A percentile compares a stretch with the other conserved stretches of the same genome.
These are phyloP conservation scores for Quercus phellos DNA, from an alignment of 331 rosid species.

Conservation along the genomic window DNA sequence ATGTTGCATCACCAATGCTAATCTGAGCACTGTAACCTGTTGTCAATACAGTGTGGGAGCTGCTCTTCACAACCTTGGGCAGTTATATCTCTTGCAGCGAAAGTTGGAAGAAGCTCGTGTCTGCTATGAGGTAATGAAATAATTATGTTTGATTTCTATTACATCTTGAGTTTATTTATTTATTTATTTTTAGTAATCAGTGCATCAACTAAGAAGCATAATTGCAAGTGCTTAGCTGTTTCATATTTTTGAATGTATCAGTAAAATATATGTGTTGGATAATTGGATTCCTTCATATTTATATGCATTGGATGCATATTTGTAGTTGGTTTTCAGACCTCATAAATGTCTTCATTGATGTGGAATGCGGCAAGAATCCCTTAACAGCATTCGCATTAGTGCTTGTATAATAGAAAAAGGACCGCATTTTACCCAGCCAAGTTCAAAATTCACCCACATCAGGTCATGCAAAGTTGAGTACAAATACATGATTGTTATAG, in stretches of 20 bases:
- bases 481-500: too few relatives aligned
- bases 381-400: neutral
- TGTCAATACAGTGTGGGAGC: constrained; percentile 59
- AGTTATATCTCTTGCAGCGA: constrained; percentile 61
- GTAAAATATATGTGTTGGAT: neutral
- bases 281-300: neutral
- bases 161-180: neutral
- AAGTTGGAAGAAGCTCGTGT: constrained; percentile 57
- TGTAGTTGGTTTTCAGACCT: neutral
- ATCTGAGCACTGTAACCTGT: constrained; percentile 18
- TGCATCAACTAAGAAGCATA: neutral
- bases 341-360: neutral
- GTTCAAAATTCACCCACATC: too few relatives aligned
- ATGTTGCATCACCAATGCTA: neutral
- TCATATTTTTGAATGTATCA: neutral
- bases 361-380: neutral
- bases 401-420: too few relatives aligned
- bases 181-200: neutral
- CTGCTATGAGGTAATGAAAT: constrained; percentile 57
- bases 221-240: neutral
- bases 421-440: too few relatives aligned
- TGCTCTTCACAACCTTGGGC: constrained; percentile 87
- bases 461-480: too few relatives aligned
- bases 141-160: neutral
- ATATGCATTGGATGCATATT: neutral